Evolutionary conservation across 495 filamentous ascomycete species (phyloP).

Genomic region (Penicillium nucicola): DNA sequence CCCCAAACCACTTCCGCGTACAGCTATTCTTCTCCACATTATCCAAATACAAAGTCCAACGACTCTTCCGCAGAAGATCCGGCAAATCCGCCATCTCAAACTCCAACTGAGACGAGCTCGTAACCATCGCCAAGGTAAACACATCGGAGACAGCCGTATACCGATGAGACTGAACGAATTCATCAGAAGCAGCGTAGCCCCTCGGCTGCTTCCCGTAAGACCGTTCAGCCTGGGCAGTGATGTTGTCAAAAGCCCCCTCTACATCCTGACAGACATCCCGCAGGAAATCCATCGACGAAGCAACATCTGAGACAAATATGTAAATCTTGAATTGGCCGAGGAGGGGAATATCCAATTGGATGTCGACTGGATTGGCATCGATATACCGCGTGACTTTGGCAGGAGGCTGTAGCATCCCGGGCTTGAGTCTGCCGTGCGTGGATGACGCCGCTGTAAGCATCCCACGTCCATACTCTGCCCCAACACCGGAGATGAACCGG

Average conservation of each 20-base stretch:
- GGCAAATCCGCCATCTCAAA: slow-evolving; percentile 64
- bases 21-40: slow-evolving; percentile 51
- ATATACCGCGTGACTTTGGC: slow-evolving; percentile 64
- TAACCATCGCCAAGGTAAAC: slow-evolving; percentile 57
- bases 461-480: slow-evolving; percentile 59
- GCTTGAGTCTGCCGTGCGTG: slow-evolving; percentile 26
- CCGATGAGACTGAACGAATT: slow-evolving; percentile 55
- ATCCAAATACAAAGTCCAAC: slow-evolving; percentile 70
- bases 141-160: slow-evolving; percentile 58
- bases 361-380: slow-evolving; percentile 67
- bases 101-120: slow-evolving; percentile 50
- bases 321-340: slow-evolving; percentile 68
- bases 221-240: slow-evolving; percentile 42
- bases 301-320: slow-evolving; percentile 57
- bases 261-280: slow-evolving; percentile 47
- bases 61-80: slow-evolving; percentile 49
- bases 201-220: slow-evolving; percentile 54
- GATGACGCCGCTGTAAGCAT: slow-evolving; percentile 46
- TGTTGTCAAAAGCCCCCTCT: slow-evolving; percentile 38
- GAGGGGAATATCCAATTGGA: slow-evolving; percentile 70
- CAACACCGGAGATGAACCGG: slow-evolving; percentile 64
- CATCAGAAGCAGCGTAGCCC: slow-evolving; percentile 48
- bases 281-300: slow-evolving; percentile 50
- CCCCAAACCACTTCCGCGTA: slow-evolving; percentile 62
- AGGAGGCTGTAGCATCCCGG: slow-evolving; percentile 60